A percentile compares a stretch with the other conserved stretches of the same genome.
Evolutionary conservation across 2,329 filamentous ascomycete species (phyloP).

Genomic region (Neocucurbitaria cava): DNA sequence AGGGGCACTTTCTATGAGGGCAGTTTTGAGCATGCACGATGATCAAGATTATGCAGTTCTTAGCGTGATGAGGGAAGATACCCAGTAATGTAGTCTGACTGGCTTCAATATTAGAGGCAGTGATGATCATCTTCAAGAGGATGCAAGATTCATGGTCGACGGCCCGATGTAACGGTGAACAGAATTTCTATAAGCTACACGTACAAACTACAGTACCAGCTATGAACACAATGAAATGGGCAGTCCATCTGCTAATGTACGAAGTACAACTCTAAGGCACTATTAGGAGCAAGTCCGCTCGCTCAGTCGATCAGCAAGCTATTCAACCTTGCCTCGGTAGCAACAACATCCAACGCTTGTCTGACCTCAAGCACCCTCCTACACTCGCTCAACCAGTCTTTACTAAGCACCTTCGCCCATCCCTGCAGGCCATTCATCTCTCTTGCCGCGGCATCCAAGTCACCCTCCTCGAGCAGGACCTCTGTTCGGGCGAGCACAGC

Average conservation of each 20-base stretch:
- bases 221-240: slow-evolving; percentile 15
- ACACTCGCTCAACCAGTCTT: slow-evolving; percentile 92
- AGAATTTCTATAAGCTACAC: slow-evolving; percentile 18
- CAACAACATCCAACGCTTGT: slow-evolving; percentile 94
- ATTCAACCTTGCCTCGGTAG: slow-evolving; percentile 86
- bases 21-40: too few species aligned
- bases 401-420: slow-evolving; percentile 94
- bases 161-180: slow-evolving; percentile 4
- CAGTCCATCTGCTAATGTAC: slow-evolving; percentile 2
- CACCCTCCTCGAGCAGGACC: slow-evolving; percentile 88
- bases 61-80: not conserved
- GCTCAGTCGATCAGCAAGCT: slow-evolving; percentile 79
- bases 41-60: too few species aligned
- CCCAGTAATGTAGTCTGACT: too few species aligned
- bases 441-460: slow-evolving; percentile 86
- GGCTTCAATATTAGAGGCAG: too few species aligned
- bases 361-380: slow-evolving; percentile 92
- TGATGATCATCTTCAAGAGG: too few species aligned
- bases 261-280: slow-evolving; percentile 3
- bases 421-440: slow-evolving; percentile 94
- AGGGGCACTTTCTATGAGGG: not conserved
- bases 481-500: slow-evolving; percentile 90
- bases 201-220: slow-evolving; percentile 7
- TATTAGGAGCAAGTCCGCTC: not conserved
- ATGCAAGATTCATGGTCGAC: not conserved